phyloP scores from a whole-genome alignment of 2,329 filamentous ascomycete genomes.

The Aspergillus piperis region DNA sequence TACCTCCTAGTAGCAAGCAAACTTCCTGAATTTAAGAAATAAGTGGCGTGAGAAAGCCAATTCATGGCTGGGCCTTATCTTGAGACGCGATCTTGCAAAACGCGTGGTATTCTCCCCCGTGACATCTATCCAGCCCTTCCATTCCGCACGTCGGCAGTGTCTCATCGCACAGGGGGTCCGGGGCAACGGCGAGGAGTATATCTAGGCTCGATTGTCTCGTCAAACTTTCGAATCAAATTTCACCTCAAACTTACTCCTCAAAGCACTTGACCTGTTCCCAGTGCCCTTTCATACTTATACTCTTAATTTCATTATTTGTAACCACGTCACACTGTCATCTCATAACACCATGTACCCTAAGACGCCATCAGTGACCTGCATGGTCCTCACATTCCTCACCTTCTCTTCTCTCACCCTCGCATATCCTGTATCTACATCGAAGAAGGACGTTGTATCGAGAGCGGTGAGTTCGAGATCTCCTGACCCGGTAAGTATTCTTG shows the following conservation, averaged over 20 bases:
- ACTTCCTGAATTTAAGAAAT: neutral
- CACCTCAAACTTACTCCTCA: neutral
- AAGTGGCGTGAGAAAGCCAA: neutral
- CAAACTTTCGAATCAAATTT: neutral
- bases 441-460: neutral
- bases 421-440: slow-evolving; percentile 2
- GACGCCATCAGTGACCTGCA: slow-evolving; percentile 7
- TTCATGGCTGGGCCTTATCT: neutral
- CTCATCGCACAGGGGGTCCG: neutral
- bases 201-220: slow-evolving; percentile 6
- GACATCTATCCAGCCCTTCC: slow-evolving; percentile 8
- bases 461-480: slow-evolving; percentile 7
- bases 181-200: slow-evolving; percentile 11
- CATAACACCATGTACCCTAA: slow-evolving; percentile 11
- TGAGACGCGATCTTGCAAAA: neutral
- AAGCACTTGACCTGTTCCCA: neutral
- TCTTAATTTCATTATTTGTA: neutral
- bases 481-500: slow-evolving; percentile 5
- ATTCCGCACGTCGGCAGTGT: slow-evolving; percentile 17
- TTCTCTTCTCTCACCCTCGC: slow-evolving; percentile 10
- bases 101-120: slow-evolving; percentile 1
- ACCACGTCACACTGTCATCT: neutral
- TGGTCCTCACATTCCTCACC: slow-evolving; percentile 9
- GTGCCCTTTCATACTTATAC: neutral
- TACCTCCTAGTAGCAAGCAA: neutral